phyloP scores from a whole-genome alignment of 2,329 filamentous ascomycete species.

The Rosellinia necatrix region DNA sequence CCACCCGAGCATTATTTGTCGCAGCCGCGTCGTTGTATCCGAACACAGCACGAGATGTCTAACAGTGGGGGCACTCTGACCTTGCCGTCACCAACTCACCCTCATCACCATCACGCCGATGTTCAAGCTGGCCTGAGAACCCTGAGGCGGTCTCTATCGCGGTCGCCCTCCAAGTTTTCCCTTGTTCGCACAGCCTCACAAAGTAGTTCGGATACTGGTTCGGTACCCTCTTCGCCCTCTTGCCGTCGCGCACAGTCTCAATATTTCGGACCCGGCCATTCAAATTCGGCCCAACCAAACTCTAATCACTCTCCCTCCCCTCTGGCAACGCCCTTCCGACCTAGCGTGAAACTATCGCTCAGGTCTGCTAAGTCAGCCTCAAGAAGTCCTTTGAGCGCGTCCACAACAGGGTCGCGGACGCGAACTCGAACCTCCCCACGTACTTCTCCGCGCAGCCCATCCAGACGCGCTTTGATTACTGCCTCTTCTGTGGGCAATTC shows the following conservation, averaged over 20 bases:
- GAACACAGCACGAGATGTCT: slow-evolving; percentile 33
- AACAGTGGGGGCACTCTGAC: slow-evolving; percentile 70
- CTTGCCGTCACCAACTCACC: slow-evolving; percentile 82
- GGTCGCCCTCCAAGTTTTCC: slow-evolving; percentile 90
- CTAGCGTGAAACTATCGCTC: slow-evolving; percentile 69
- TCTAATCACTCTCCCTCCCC: slow-evolving; percentile 49
- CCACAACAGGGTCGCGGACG: slow-evolving; percentile 58
- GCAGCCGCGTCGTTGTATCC: slow-evolving; percentile 14
- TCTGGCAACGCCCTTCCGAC: slow-evolving; percentile 67
- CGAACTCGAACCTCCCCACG: slow-evolving; percentile 71
- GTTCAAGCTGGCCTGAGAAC: slow-evolving; percentile 77
- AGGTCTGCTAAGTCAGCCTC: slow-evolving; percentile 66
- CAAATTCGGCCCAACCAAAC: slow-evolving; percentile 44
- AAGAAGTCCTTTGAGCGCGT: slow-evolving; percentile 45
- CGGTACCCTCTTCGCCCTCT: slow-evolving; percentile 56
- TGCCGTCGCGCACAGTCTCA: slow-evolving; percentile 49
- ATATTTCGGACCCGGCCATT: slow-evolving; percentile 48
- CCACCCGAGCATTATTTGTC: slow-evolving; percentile 20
- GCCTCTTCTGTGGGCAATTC: slow-evolving; percentile 74
- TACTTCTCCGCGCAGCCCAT: slow-evolving; percentile 74
- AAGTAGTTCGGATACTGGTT: slow-evolving; percentile 49
- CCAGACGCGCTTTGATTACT: slow-evolving; percentile 75
- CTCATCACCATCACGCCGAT: slow-evolving; percentile 82
- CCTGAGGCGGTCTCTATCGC: slow-evolving; percentile 83
- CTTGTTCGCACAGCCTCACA: slow-evolving; percentile 58